Evolutionary conservation across 2,329 filamentous ascomycete genomes (phyloP).

Genomic region (Capronia coronata): DNA sequence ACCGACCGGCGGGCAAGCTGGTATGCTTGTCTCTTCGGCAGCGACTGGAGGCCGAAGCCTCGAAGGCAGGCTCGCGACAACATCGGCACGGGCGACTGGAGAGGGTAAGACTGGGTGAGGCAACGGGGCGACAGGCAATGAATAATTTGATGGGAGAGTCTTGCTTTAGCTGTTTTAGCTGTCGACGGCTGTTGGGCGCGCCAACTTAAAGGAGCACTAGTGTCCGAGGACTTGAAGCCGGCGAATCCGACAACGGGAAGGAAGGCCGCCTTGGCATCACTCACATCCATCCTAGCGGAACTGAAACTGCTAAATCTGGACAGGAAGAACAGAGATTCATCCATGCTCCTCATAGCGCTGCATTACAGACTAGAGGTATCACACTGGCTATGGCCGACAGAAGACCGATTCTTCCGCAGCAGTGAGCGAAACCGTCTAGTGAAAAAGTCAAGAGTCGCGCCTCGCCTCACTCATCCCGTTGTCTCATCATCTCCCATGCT

Average conservation of each 20-base stretch:
- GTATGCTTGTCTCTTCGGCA: conserved; percentile 40
- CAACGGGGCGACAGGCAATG: neutral
- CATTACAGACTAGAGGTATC: no score
- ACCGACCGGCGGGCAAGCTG: conserved; percentile 63
- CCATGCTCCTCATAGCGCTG: no score
- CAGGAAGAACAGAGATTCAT: no score
- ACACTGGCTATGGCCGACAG: no score
- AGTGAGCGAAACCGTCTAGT: no score
- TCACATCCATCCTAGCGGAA: no score
- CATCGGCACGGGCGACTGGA: conserved; percentile 15
- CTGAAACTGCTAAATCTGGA: no score
- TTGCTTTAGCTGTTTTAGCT: conserved; percentile 12
- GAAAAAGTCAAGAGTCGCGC: neutral
- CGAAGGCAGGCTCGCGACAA: conserved; percentile 27
- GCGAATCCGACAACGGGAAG: neutral
- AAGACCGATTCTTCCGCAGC: no score
- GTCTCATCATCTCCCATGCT: neutral
- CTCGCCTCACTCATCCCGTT: neutral
- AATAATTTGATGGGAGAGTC: conserved; percentile 3
- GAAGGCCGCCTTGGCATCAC: neutral
- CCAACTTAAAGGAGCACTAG: conserved; percentile 20
- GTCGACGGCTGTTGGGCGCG: conserved; percentile 15
- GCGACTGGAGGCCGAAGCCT: conserved; percentile 29
- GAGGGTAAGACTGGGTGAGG: no score
- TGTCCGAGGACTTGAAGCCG: neutral